Conservation (phyloP, 2,329 filamentous ascomycete genomes). For the Fusarium foetens region DNA sequence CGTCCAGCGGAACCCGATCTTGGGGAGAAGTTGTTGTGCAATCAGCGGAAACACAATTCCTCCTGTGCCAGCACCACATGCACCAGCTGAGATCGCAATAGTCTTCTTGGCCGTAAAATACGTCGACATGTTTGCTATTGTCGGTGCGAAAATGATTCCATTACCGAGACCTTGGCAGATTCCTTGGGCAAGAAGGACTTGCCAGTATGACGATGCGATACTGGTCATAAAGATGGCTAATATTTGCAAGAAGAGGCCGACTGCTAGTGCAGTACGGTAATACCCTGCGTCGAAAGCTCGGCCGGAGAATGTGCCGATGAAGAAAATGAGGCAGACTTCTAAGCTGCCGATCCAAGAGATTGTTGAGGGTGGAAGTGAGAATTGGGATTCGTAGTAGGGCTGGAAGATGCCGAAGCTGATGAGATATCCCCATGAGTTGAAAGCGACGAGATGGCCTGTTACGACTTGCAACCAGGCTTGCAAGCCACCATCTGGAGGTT, state of each 20-base stretch:
- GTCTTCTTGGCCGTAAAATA: slow-evolving; percentile 70
- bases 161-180: slow-evolving; percentile 66
- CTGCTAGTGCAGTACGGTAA: slow-evolving; percentile 47
- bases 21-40: slow-evolving; percentile 65
- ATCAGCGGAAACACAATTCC: slow-evolving; percentile 72
- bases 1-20: slow-evolving; percentile 72
- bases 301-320: slow-evolving; percentile 55
- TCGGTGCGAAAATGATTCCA: slow-evolving; percentile 65
- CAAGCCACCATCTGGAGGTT: slow-evolving; percentile 51
- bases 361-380: slow-evolving; percentile 48
- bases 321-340: slow-evolving; percentile 56
- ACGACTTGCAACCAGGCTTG: slow-evolving; percentile 54
- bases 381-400: slow-evolving; percentile 51
- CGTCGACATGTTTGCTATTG: slow-evolving; percentile 64
- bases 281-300: slow-evolving; percentile 56
- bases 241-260: slow-evolving; percentile 55
- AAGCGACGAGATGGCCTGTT: slow-evolving; percentile 51
- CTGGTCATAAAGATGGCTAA: slow-evolving; percentile 59
- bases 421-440: slow-evolving; percentile 54
- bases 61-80: slow-evolving; percentile 69
- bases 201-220: slow-evolving; percentile 56
- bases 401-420: slow-evolving; percentile 54
- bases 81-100: slow-evolving; percentile 68
- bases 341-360: slow-evolving; percentile 63
- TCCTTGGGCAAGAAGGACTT: slow-evolving; percentile 63